Evolutionary conservation across 805 yeast species (phyloP).

Genomic region (Ogataea sp.): DNA sequence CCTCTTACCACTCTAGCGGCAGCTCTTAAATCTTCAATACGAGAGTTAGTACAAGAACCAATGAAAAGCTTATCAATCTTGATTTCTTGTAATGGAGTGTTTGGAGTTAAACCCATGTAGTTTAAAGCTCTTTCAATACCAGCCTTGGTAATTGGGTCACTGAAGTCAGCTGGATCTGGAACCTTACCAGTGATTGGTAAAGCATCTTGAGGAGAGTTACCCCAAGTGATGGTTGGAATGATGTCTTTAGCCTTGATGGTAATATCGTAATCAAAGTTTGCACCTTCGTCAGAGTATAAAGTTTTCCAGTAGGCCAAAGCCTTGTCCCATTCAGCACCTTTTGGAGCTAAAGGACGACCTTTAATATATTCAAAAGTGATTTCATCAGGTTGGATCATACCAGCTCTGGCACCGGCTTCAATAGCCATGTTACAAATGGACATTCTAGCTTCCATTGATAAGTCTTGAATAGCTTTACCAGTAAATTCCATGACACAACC

Average conservation of each 20-base stretch:
- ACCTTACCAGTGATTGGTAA: slow-evolving; percentile 85
- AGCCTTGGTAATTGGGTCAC: slow-evolving; percentile 65
- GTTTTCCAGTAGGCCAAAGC: slow-evolving; percentile 90
- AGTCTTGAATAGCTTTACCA: slow-evolving; percentile 84
- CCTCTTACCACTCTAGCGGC: slow-evolving; percentile 94
- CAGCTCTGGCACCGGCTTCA: slow-evolving; percentile 99
- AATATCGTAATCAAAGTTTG: slow-evolving; percentile 80
- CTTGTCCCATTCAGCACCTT: slow-evolving; percentile 91
- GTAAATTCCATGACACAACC: slow-evolving; percentile 96
- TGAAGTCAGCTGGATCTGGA: slow-evolving; percentile 77
- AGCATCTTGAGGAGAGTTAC: slow-evolving; percentile 98
- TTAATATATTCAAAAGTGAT: slow-evolving; percentile 80
- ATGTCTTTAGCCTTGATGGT: slow-evolving; percentile 75
- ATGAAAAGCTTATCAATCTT: slow-evolving; percentile 88
- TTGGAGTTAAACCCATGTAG: slow-evolving; percentile 87
- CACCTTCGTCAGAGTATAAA: slow-evolving; percentile 81
- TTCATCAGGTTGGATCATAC: slow-evolving; percentile 96
- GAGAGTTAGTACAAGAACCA: slow-evolving; percentile 96
- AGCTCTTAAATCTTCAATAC: slow-evolving; percentile 93
- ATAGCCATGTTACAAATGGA: slow-evolving; percentile 99
- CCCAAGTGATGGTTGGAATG: slow-evolving; percentile 98
- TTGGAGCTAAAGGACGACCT: slow-evolving; percentile 93
- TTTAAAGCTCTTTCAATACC: slow-evolving; percentile 88
- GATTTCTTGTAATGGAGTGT: slow-evolving; percentile 69
- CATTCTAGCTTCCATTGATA: slow-evolving; percentile 98